These are phyloP conservation scores for Pulveroboletus sp. DNA, from an alignment of 768 basidiomycete species.

Conservation along the genomic window DNA sequence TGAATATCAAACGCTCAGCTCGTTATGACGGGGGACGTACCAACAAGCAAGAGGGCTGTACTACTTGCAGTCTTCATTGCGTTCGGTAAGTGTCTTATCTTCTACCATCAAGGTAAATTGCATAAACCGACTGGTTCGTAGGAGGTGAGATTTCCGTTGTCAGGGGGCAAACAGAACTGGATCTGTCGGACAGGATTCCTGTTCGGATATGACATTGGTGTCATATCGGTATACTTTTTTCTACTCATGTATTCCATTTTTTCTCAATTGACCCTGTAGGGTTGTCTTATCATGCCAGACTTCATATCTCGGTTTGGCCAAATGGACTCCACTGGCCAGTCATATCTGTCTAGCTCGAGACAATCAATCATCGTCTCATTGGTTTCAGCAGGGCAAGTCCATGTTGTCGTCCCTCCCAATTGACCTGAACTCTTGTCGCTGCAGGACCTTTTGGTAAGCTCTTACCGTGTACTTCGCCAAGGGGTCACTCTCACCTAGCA, in stretches of 20 bases:
- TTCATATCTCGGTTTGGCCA: conserved; percentile 68
- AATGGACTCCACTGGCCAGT: conserved; percentile 38
- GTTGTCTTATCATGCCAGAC: conserved; percentile 77
- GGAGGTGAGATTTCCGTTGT: conserved; percentile 16
- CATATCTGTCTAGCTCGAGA: conserved; percentile 52
- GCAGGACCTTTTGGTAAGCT: conserved; percentile 50
- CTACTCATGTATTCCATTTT: conserved; percentile 1
- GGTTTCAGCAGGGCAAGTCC: conserved; percentile 59
- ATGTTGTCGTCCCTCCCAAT: background rate
- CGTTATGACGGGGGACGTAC: conserved; percentile 39
- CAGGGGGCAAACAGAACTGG: background rate
- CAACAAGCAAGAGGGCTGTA: conserved; percentile 60
- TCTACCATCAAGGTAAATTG: background rate
- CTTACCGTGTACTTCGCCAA: background rate
- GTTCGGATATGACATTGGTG: conserved; percentile 75
- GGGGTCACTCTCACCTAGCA: background rate
- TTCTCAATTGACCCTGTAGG: conserved; percentile 33
- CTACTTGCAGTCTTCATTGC: conserved; percentile 67
- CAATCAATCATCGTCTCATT: conserved; percentile 54
- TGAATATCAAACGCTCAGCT: background rate
- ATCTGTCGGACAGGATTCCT: conserved; percentile 43
- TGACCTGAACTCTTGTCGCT: background rate
- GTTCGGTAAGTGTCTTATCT: conserved; percentile 46
- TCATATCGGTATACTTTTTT: conserved; percentile 51
- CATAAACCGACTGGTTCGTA: conserved; percentile 1